Percentiles rank a stretch among this genome's conserved stretches.
Evolutionary conservation across 257 asterid species (phyloP).

Genomic region (Gentiana dahurica): DNA sequence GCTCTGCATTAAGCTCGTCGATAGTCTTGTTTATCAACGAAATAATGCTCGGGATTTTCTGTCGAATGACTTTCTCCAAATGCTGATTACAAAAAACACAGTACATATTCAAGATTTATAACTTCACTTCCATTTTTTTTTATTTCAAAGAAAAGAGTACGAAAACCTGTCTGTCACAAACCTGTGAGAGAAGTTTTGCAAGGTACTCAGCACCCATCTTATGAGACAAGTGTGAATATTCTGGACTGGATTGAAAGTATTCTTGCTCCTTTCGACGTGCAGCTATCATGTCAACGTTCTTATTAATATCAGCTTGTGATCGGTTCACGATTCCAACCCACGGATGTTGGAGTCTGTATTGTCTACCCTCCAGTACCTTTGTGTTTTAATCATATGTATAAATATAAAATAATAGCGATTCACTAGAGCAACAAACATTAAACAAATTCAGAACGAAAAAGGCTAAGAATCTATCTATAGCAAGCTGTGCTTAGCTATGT

Average conservation of each 20-base stretch:
- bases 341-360: conserved; percentile 88
- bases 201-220: conserved; percentile 96
- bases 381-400: too few relatives aligned
- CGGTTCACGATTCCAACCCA: conserved; percentile 99
- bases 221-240: conserved; percentile 81
- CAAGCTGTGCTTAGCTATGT: background rate
- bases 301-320: conserved; percentile 94
- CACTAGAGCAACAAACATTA: conserved; percentile 12
- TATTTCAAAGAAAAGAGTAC: background rate
- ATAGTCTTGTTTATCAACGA: conserved; percentile 81
- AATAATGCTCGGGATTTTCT: conserved; percentile 89
- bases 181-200: conserved; percentile 85
- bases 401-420: conserved; percentile 5
- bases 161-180: conserved; percentile 5
- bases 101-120: too few relatives aligned
- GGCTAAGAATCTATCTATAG: background rate
- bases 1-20: conserved; percentile 91
- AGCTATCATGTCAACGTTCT: conserved; percentile 71
- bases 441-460: background rate
- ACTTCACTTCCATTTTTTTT: too few relatives aligned
- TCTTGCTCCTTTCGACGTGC: conserved; percentile 88
- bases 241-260: conserved; percentile 90
- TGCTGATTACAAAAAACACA: conserved; percentile 34
- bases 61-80: conserved; percentile 87
- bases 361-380: conserved; percentile 90